Percentiles rank a stretch among this genome's conserved stretches.
phyloP scores from a whole-genome alignment of 495 filamentous ascomycete species.

The Neurospora sp. region DNA sequence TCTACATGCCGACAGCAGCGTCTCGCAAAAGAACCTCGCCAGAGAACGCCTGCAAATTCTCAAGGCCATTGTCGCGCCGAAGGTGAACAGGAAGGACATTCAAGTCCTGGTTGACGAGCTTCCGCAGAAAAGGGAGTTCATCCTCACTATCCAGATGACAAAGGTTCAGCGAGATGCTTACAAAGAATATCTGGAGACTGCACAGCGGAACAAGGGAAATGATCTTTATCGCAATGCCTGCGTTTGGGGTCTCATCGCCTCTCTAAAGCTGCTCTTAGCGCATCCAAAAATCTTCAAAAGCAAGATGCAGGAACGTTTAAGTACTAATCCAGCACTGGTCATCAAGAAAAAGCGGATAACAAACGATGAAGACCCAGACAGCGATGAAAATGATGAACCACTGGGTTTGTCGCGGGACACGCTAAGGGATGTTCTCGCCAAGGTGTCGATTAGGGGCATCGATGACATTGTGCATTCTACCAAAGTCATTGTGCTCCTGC shows the following conservation, averaged over 20 bases:
- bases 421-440: constrained; percentile 20
- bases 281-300: constrained; percentile 59
- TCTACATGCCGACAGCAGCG: constrained; percentile 51
- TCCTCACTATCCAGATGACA: constrained; percentile 63
- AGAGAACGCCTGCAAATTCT: constrained; percentile 60
- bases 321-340: background rate
- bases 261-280: constrained; percentile 59
- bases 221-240: constrained; percentile 1
- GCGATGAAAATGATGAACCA: constrained; percentile 12
- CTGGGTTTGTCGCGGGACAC: constrained; percentile 21
- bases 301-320: constrained; percentile 29
- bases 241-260: constrained; percentile 26
- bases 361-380: constrained; percentile 10
- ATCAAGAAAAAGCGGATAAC: background rate
- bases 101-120: constrained; percentile 53
- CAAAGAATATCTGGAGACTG: constrained; percentile 39
- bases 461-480: constrained; percentile 40
- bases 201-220: background rate
- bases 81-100: constrained; percentile 66
- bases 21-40: constrained; percentile 40
- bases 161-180: constrained; percentile 56
- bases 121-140: constrained; percentile 68
- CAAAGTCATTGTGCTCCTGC: constrained; percentile 53
- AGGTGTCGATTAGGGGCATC: constrained; percentile 17
- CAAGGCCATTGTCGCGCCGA: constrained; percentile 61